phyloP scores from a whole-genome alignment of 1,284 basidiomycete species.

The Cutaneotrichosporon cutaneum region DNA sequence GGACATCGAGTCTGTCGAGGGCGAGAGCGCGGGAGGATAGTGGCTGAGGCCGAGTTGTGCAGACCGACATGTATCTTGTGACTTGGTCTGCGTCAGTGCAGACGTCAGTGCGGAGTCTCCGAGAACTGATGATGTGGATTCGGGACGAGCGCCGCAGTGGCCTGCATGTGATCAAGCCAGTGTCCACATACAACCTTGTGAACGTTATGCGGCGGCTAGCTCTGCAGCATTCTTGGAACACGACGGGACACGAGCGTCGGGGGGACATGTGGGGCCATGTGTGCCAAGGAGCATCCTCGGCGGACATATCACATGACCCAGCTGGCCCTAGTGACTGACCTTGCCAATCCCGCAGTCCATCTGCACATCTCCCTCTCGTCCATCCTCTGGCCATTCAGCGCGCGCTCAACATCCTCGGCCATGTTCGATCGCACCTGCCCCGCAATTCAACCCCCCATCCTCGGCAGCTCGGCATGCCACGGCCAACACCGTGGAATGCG shows the following conservation, averaged over 20 bases:
- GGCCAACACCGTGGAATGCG: too few species aligned
- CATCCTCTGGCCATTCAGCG: too few species aligned
- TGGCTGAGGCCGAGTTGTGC: background rate
- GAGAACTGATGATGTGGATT: background rate
- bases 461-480: too few species aligned
- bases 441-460: background rate
- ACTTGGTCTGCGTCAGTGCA: background rate
- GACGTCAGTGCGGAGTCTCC: too few species aligned
- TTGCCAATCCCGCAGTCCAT: too few species aligned
- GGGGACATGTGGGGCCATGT: background rate
- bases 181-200: too few species aligned
- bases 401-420: background rate
- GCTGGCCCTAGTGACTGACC: too few species aligned
- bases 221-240: too few species aligned
- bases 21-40: background rate
- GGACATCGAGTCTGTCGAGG: conserved; percentile 1
- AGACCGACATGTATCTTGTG: background rate
- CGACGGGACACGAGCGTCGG: background rate
- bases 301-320: background rate
- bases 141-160: background rate
- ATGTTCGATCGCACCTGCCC: background rate
- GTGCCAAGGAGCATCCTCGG: too few species aligned
- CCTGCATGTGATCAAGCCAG: background rate
- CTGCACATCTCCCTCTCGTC: too few species aligned
- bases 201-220: too few species aligned